Base-by-base conservation (phyloP, 2,329 filamentous ascomycete genomes). In the Xylaria sp. region DNA sequence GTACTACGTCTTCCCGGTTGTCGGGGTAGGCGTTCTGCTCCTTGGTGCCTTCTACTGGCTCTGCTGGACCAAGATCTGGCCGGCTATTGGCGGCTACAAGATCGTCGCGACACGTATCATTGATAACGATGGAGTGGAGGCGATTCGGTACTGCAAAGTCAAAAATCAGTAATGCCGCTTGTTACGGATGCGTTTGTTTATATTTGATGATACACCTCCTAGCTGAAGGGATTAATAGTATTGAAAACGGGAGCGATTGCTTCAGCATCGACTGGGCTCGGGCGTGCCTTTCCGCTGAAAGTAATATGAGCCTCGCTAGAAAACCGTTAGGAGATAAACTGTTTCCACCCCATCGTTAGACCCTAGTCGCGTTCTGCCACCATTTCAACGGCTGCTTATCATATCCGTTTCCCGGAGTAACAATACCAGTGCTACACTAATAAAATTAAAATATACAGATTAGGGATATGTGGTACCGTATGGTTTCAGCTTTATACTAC, bases 1-100 rank as follows among this genome's bases (percentile, higher is more conserved):
- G 1, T 88, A 88, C 78, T 89, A 85, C 66, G 79, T 87, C 0
- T 87, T 87, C 71, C 86, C 86, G 0, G 81, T 87, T 0, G 85
- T 88, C 0, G 86, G 85, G 0, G 82, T 87, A 0, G 82, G 81
- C 0, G 84, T 88, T 6, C 74, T 88, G 29, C 59, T 86, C 0
- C 75, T 87, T 0, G 87, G 87, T 1, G 83, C 68, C 0, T 60
- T 84, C 1, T 89, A 88, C 75, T 89, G 87, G 86, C 63, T 77
- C 0, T 73, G 84, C 21, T 88, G 86, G 86, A 84, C 83, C 1
- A 84, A 82, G 76, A 69, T 87, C 2, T 79, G 84, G 68, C 86
- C 85, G 0, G 78, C 78, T 2, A 75, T 87, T 35, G 83, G 84
- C 8, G 85, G 84, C 0, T 86, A 87, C 71, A 82, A 80, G 73